Evolutionary conservation across 1,139 yeast species (phyloP).

Genomic region (Pichia inconspicua): DNA sequence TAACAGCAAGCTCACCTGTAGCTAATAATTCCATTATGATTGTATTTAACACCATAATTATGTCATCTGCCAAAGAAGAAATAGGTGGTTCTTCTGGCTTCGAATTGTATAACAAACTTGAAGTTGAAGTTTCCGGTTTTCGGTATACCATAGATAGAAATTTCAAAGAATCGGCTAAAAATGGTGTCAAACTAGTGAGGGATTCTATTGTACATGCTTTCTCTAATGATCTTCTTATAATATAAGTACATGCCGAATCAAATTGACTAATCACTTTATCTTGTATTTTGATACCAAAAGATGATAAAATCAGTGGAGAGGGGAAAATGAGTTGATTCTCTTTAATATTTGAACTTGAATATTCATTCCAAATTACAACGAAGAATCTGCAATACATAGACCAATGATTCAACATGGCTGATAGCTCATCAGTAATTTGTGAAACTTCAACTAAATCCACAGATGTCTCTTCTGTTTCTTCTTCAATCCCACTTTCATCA

Average conservation of each 20-base stretch:
- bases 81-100: slow-evolving; percentile 56
- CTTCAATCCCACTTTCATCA: slow-evolving; percentile 15
- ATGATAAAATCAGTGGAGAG: slow-evolving; percentile 48
- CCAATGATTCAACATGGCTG: slow-evolving; percentile 82
- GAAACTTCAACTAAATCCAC: slow-evolving; percentile 46
- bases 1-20: slow-evolving; percentile 50
- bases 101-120: slow-evolving; percentile 17
- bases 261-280: slow-evolving; percentile 50
- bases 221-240: slow-evolving; percentile 71
- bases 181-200: slow-evolving; percentile 40
- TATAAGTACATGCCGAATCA: slow-evolving; percentile 56
- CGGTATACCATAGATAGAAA: slow-evolving; percentile 19
- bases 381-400: slow-evolving; percentile 71
- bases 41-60: slow-evolving; percentile 65
- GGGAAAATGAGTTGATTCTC: slow-evolving; percentile 33
- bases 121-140: slow-evolving; percentile 15
- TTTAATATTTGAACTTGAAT: slow-evolving; percentile 16
- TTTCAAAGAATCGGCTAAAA: slow-evolving; percentile 22
- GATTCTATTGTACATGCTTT: slow-evolving; percentile 78
- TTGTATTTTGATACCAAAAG: slow-evolving; percentile 53
- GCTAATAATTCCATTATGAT: slow-evolving; percentile 51
- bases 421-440: slow-evolving; percentile 55
- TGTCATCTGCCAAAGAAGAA: slow-evolving; percentile 82
- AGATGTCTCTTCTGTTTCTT: slow-evolving; percentile 13
- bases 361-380: slow-evolving; percentile 55